phyloP scores from a whole-genome alignment of 2,329 filamentous ascomycete species.

The Colletotrichum sansevieriae region DNA sequence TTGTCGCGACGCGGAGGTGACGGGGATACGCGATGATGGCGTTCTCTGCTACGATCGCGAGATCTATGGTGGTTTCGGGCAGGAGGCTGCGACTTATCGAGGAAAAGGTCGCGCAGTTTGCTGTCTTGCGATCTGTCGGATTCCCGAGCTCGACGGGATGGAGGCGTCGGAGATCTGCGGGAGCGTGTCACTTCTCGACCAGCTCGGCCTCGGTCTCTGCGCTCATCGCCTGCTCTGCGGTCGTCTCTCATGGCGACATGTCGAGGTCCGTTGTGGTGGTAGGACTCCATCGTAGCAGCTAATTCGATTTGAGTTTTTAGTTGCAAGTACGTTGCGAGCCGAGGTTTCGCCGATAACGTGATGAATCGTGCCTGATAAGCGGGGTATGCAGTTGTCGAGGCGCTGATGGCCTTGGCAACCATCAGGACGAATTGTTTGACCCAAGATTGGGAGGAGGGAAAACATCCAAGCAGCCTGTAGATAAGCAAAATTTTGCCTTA shows the following conservation, averaged over 20 bases:
- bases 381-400: conserved; percentile 39
- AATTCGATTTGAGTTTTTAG: conserved; percentile 44
- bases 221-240: conserved; percentile 56
- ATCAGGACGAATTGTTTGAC: conserved; percentile 10
- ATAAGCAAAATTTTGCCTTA: conserved; percentile 10
- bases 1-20: conserved; percentile 39
- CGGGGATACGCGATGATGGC: conserved; percentile 47
- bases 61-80: conserved; percentile 31
- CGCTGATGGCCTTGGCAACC: conserved; percentile 10
- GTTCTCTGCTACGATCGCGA: conserved; percentile 45
- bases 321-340: conserved; percentile 36
- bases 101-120: conserved; percentile 35
- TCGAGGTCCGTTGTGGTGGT: conserved; percentile 44
- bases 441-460: not conserved
- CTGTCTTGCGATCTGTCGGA: conserved; percentile 45
- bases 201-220: conserved; percentile 57
- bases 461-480: conserved; percentile 1
- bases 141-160: conserved; percentile 45
- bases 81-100: conserved; percentile 41
- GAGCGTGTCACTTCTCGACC: conserved; percentile 52
- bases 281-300: conserved; percentile 38
- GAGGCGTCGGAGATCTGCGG: conserved; percentile 51
- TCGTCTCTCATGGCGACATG: conserved; percentile 58
- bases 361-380: conserved; percentile 24
- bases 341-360: conserved; percentile 42